A percentile compares a stretch with the other conserved stretches of the same genome.
Evolutionary conservation across 495 filamentous ascomycete species (phyloP).

Genomic region (Aspergillus avenaceus): DNA sequence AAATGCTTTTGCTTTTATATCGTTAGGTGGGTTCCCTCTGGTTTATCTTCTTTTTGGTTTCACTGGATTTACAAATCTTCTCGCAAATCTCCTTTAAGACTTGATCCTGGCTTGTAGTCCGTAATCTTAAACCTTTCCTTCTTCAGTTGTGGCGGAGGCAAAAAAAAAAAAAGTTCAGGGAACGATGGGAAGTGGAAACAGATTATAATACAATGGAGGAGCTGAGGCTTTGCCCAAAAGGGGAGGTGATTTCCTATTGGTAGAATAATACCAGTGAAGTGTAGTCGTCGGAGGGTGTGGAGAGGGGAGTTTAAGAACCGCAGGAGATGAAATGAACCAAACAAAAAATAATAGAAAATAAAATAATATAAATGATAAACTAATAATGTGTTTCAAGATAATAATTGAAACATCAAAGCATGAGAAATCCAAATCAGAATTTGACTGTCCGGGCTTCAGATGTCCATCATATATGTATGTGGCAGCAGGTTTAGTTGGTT

Average conservation of each 20-base stretch:
- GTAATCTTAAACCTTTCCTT: constrained; percentile 5
- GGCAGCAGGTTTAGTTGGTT: not conserved
- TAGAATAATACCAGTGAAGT: not conserved
- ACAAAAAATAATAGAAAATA: not conserved
- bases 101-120: not conserved
- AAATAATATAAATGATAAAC: not conserved
- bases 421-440: not conserved
- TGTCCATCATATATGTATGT: not conserved
- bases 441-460: not conserved
- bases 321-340: too few relatives aligned
- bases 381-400: not conserved
- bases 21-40: not conserved
- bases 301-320: not conserved
- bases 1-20: not conserved
- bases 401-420: not conserved
- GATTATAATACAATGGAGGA: constrained; percentile 9
- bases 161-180: not conserved
- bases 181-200: constrained; percentile 13
- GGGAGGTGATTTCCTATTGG: constrained; percentile 10
- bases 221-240: constrained; percentile 18
- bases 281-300: not conserved
- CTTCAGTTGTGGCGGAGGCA: constrained; percentile 15
- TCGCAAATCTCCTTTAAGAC: not conserved
- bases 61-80: not conserved
- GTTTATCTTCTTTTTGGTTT: not conserved